Base-by-base conservation (phyloP, 2,329 filamentous ascomycete genomes). In the Claviceps humidiphila region DNA sequence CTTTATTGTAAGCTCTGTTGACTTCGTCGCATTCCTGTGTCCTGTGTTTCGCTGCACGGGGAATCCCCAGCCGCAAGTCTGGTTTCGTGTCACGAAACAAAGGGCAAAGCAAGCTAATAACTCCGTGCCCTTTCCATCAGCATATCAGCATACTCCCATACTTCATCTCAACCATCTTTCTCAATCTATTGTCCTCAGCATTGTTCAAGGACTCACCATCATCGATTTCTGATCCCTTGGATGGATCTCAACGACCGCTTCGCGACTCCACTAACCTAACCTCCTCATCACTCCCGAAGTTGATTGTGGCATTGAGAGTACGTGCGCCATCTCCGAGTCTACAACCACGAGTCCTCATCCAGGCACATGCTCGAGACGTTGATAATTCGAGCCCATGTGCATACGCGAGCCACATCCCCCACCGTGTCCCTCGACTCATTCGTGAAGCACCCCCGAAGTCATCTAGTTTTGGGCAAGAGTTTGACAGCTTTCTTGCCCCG, bases 351-450 rank as follows among this genome's bases (percentile, higher is more conserved):
- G 50, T 39, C 51, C 52, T 30, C 44, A 58, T 57, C 50, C 55
- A 51, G 53, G 57, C 53, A 54, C 53, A 58, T 58, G 56, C 57
- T 53, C 50, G 53, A 57, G 54, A 54, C 55, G 47, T 55, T 51
- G 56, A 55, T 51, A 14, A 53, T 50, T 54, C 56, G 61, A 59
- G 62, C 64, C 60, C 65, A 70, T 71, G 68, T 66, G 63, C 64
- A 63, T 64, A 68, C 65, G 64, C 65, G 66, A 67, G 64, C 59
- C 61, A 56, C 59, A 55, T 55, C 57, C 59, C 54, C 58, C 60
- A 53, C 63, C 63, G 59, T 58, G 64, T 61, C 57, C 61, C 59
- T 58, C 60, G 58, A 65, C 60, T 58, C 60, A 60, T 55, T 60
- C 63, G 59, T 65, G 60, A 65, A 59, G 59, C 62, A 57, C 55